Base-by-base conservation (phyloP, 495 filamentous ascomycete genomes). In the Podospora didyma region DNA sequence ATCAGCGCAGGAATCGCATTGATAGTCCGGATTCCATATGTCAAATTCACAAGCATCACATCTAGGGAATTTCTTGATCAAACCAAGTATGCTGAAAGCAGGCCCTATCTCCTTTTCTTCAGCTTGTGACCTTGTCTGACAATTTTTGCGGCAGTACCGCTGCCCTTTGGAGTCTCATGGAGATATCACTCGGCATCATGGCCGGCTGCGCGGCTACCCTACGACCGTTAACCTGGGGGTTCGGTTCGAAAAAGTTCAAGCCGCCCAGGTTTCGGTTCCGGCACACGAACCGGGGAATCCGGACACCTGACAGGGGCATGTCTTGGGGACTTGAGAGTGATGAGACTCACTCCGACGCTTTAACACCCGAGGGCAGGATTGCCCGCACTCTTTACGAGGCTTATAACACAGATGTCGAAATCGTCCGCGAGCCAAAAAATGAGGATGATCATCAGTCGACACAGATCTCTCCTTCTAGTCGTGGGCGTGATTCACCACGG, bases 141-240 rank as follows among this genome's bases (percentile, higher is more conserved):
- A 3, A 31, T 31, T 14, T 41, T 56, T 12, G 26, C 46, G 2
- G 44, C 16, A 71, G 63, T 19, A 65, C 65, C 42, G 49, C 73
- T 2, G 67, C 66, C 7, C 69, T 75, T 20, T 74, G 69, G 67
- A 67, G 69, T 12, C 63, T 69, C 7, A 51, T 75, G 45, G 75
- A 79, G 58, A 64, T 66, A 5, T 66, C 68, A 7, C 51, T 79
- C 17, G 76, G 72, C 12, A 70, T 77, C 39, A 69, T 70, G 9
- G 73, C 75, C 37, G 72, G 72, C 1, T 70, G 70, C 51, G 59
- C 69, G n/a, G 75, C 73, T 9, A 76, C 75, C 2, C 45, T 79
- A 10, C 67, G 70, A 6, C 72, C 73, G 9, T 63, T 77, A 7
- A 71, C 83, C 16, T 10, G 54, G 11, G 21, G 35, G 14, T 44